phyloP scores from a whole-genome alignment of 2,329 filamentous ascomycete species.

The Colletotrichum plurivorum region DNA sequence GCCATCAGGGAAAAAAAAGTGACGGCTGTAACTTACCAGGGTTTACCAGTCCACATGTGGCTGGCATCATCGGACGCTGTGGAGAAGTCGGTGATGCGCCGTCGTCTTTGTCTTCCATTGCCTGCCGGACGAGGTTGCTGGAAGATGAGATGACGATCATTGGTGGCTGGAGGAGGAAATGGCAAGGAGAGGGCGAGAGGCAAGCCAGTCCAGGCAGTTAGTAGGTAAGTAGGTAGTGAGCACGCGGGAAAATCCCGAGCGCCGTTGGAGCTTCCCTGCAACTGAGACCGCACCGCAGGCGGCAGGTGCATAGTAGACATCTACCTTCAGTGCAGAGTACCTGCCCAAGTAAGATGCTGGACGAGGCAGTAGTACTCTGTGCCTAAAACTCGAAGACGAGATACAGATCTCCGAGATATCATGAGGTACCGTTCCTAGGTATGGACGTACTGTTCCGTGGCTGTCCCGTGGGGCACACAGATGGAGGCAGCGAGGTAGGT shows the following conservation, averaged over 20 bases:
- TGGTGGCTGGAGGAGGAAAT: not conserved
- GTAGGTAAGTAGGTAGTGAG: not conserved
- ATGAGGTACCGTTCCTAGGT: too few relatives aligned
- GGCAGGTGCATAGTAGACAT: too few relatives aligned
- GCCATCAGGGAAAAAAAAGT: not conserved
- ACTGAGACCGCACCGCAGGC: not conserved
- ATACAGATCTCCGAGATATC: too few relatives aligned
- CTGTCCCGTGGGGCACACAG: too few relatives aligned
- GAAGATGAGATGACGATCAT: not conserved
- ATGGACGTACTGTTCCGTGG: too few relatives aligned
- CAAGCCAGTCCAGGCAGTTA: not conserved
- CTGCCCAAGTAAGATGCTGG: too few relatives aligned
- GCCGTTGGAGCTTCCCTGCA: constrained; percentile 27
- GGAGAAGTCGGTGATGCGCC: constrained; percentile 9
- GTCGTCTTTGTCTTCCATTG: not conserved
- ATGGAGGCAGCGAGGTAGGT: too few relatives aligned
- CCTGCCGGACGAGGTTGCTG: constrained; percentile 5
- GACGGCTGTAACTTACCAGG: not conserved
- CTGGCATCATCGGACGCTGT: constrained; percentile 15
- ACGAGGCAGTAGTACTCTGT: too few relatives aligned
- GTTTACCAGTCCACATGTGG: constrained; percentile 11
- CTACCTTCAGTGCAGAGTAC: too few relatives aligned
- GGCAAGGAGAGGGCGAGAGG: not conserved
- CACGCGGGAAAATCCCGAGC: not conserved
- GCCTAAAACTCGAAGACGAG: too few relatives aligned